Conservation (phyloP, 2,329 filamentous ascomycete genomes). For the Aspergillus floridensis region DNA sequence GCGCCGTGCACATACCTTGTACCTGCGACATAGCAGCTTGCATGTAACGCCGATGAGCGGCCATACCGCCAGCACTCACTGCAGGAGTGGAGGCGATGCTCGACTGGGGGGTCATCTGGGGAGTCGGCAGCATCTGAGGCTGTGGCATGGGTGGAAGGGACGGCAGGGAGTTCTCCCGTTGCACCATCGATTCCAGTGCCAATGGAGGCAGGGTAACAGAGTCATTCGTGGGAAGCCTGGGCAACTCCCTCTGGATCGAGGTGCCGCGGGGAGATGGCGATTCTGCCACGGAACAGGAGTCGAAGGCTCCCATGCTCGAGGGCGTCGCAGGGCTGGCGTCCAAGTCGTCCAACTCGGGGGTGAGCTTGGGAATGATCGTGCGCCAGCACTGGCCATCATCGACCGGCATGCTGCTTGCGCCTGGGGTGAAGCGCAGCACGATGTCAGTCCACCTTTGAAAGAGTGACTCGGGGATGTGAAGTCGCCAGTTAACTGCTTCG, state of each 20-base stretch:
- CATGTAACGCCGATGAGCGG: slow-evolving; percentile 56
- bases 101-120: slow-evolving; percentile 59
- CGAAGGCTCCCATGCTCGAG: slow-evolving; percentile 26
- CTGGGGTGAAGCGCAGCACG: slow-evolving; percentile 77
- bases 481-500: slow-evolving; percentile 84
- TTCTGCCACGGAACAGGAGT: slow-evolving; percentile 24
- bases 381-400: slow-evolving; percentile 41
- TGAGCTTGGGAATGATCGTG: slow-evolving; percentile 54
- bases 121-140: slow-evolving; percentile 59
- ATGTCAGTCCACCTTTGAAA: slow-evolving; percentile 95
- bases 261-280: slow-evolving; percentile 30
- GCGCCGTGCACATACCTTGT: slow-evolving; percentile 54
- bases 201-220: slow-evolving; percentile 36
- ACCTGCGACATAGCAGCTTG: slow-evolving; percentile 58
- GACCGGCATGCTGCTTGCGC: slow-evolving; percentile 41
- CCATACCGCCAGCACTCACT: slow-evolving; percentile 53
- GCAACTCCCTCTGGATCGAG: slow-evolving; percentile 9
- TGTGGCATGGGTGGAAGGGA: slow-evolving; percentile 56
- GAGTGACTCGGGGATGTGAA: slow-evolving; percentile 84
- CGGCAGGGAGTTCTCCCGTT: slow-evolving; percentile 38
- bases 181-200: slow-evolving; percentile 51
- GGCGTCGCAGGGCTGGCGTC: slow-evolving; percentile 37
- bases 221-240: slow-evolving; percentile 20
- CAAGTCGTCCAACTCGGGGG: slow-evolving; percentile 55
- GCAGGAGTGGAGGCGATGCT: slow-evolving; percentile 58